phyloP scores from a whole-genome alignment of 148 eudicot genomes.

The Fagopyrum tataricum region DNA sequence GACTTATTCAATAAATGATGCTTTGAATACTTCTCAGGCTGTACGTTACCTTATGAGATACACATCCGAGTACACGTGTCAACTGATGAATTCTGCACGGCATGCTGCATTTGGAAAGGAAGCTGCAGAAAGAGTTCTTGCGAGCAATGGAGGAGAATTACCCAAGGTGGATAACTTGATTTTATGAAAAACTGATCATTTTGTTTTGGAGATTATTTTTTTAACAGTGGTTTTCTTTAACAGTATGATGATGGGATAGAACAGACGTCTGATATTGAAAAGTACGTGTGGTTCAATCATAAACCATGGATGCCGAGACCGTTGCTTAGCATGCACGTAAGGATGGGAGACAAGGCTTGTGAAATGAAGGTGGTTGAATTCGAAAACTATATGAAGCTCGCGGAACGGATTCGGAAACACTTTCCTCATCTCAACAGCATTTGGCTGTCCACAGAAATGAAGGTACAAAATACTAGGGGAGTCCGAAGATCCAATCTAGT shows the following conservation, averaged over 20 bases:
- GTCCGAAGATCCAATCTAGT: too few relatives aligned
- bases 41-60: slow-evolving; percentile 91
- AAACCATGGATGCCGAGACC: slow-evolving; percentile 90
- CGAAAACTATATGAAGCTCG: slow-evolving; percentile 70
- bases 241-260: slow-evolving; percentile 32
- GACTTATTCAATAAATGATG: slow-evolving; percentile 1
- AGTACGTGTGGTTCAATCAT: slow-evolving; percentile 74
- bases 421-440: slow-evolving; percentile 67
- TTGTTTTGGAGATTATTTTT: not conserved
- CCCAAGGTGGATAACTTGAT: slow-evolving; percentile 30
- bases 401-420: slow-evolving; percentile 40
- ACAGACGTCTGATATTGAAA: slow-evolving; percentile 41
- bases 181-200: not conserved
- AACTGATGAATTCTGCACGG: slow-evolving; percentile 69
- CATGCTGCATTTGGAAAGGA: slow-evolving; percentile 78
- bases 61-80: slow-evolving; percentile 69
- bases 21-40: slow-evolving; percentile 38
- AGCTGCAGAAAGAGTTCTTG: slow-evolving; percentile 77
- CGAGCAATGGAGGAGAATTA: slow-evolving; percentile 23
- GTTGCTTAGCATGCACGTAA: slow-evolving; percentile 79
- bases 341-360: slow-evolving; percentile 96
- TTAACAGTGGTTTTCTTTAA: not conserved
- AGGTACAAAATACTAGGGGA: slow-evolving; percentile 30
- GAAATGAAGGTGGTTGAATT: slow-evolving; percentile 89
- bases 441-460: slow-evolving; percentile 98